phyloP scores from a whole-genome alignment of 163 green algal genomes.

The Coccomyxa subellipsoidea region DNA sequence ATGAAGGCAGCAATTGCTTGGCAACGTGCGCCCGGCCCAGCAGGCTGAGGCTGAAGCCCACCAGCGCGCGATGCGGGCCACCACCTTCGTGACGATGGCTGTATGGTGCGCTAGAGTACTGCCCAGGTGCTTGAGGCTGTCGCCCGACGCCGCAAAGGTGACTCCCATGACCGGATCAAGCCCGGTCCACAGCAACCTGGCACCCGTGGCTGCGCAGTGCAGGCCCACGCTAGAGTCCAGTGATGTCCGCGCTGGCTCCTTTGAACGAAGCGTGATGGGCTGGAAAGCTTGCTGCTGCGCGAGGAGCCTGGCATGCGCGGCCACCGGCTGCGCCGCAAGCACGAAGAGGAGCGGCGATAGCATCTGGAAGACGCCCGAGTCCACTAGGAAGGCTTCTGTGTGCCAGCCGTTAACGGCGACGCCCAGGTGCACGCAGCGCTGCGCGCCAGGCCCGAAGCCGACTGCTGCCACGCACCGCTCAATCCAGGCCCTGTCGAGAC shows the following conservation, averaged over 20 bases:
- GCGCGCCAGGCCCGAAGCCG: constrained; percentile 9
- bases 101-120: neutral
- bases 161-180: neutral
- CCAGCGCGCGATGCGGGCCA: neutral
- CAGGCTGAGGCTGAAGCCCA: neutral
- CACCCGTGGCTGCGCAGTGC: too few species aligned
- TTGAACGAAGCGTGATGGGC: too few species aligned
- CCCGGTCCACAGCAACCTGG: neutral
- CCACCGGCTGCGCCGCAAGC: too few species aligned
- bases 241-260: too few species aligned
- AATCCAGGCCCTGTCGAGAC: constrained; percentile 16
- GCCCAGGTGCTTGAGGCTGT: neutral
- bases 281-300: too few species aligned
- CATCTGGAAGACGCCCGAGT: neutral
- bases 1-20: constrained; percentile 17
- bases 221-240: too few species aligned
- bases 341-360: too few species aligned
- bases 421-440: constrained; percentile 11
- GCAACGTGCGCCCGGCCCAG: neutral
- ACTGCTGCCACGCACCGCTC: constrained; percentile 10
- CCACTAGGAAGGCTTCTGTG: neutral
- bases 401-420: constrained; percentile 4
- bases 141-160: neutral
- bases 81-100: neutral
- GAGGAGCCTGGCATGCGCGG: too few species aligned